Percentiles rank a stretch among this genome's conserved stretches.
phyloP scores from a whole-genome alignment of 495 filamentous ascomycete species.

The Rostrohypoxylon terebratum region DNA sequence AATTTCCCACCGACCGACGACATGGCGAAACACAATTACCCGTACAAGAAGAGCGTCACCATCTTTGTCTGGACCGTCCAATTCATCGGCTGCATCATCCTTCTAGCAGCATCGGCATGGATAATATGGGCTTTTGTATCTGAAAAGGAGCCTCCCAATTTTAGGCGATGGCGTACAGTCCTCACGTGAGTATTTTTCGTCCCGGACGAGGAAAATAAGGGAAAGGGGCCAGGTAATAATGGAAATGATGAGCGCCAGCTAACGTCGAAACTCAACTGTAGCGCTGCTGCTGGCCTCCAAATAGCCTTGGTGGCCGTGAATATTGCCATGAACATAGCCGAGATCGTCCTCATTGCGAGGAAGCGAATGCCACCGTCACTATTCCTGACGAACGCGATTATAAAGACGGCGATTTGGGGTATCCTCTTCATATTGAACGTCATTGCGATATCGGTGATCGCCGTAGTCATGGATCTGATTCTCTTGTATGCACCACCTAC shows the following conservation, averaged over 20 bases:
- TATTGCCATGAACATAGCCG: constrained; percentile 40
- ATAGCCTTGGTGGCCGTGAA: constrained; percentile 36
- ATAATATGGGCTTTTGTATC: constrained; percentile 13
- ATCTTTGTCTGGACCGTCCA: constrained; percentile 42
- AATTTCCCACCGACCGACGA: constrained; percentile 1
- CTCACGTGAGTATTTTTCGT: constrained; percentile 22
- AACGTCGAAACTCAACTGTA: constrained; percentile 18
- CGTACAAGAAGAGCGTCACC: constrained; percentile 42
- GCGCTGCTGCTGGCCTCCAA: constrained; percentile 29
- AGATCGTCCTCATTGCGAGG: constrained; percentile 42
- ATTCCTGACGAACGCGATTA: constrained; percentile 35
- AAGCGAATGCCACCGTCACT: constrained; percentile 37
- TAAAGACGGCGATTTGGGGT: constrained; percentile 42
- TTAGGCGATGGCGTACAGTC: constrained; percentile 5
- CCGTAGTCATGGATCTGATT: constrained; percentile 28
- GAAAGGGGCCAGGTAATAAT: neutral
- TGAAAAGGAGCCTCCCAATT: neutral
- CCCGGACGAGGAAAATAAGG: neutral
- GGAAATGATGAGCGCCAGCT: constrained; percentile 11
- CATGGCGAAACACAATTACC: constrained; percentile 40
- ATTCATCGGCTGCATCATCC: constrained; percentile 35
- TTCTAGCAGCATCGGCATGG: constrained; percentile 29
- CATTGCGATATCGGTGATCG: constrained; percentile 17
- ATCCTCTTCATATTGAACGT: constrained; percentile 33
- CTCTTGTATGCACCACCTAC: constrained; percentile 33